Conservation (phyloP, 2,329 filamentous ascomycete genomes). For the Epichloe sibirici region DNA sequence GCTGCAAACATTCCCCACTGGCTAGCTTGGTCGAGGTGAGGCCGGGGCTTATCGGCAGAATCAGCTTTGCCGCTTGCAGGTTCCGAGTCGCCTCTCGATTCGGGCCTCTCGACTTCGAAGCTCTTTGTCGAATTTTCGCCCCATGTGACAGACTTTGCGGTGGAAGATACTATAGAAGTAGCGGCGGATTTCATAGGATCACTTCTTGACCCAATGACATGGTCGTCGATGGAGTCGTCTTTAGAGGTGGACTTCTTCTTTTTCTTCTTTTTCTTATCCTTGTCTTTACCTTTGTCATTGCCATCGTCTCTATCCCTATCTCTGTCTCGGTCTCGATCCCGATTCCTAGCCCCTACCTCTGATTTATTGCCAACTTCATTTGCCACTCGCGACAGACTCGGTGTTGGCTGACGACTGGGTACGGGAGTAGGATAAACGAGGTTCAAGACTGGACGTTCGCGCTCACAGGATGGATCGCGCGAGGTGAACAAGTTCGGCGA, state of each 20-base stretch:
- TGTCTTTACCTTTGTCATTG: slow-evolving; percentile 8
- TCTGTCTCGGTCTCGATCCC: not conserved
- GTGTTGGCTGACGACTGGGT: slow-evolving; percentile 31
- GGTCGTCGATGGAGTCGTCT: slow-evolving; percentile 18
- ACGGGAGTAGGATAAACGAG: slow-evolving; percentile 48
- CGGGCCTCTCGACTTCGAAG: slow-evolving; percentile 49
- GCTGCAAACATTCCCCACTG: slow-evolving; percentile 42
- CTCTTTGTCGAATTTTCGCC: slow-evolving; percentile 52
- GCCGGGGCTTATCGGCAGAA: slow-evolving; percentile 19
- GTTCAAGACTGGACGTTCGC: slow-evolving; percentile 46
- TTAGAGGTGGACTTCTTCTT: slow-evolving; percentile 13
- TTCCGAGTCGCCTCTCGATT: slow-evolving; percentile 24
- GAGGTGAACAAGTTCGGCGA: slow-evolving; percentile 26
- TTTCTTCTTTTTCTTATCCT: slow-evolving; percentile 9
- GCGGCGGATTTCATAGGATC: slow-evolving; percentile 24
- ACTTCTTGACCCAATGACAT: slow-evolving; percentile 27
- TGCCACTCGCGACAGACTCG: slow-evolving; percentile 15
- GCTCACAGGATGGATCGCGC: slow-evolving; percentile 41
- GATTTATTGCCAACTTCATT: not conserved
- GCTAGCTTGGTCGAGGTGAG: slow-evolving; percentile 26
- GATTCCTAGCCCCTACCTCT: not conserved
- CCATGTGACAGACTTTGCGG: slow-evolving; percentile 50
- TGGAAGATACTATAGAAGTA: slow-evolving; percentile 15
- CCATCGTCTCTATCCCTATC: not conserved
- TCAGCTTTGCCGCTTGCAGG: slow-evolving; percentile 14